phyloP scores from a whole-genome alignment of 2,329 filamentous ascomycete species.

The Sphaerulina vaccinii region DNA sequence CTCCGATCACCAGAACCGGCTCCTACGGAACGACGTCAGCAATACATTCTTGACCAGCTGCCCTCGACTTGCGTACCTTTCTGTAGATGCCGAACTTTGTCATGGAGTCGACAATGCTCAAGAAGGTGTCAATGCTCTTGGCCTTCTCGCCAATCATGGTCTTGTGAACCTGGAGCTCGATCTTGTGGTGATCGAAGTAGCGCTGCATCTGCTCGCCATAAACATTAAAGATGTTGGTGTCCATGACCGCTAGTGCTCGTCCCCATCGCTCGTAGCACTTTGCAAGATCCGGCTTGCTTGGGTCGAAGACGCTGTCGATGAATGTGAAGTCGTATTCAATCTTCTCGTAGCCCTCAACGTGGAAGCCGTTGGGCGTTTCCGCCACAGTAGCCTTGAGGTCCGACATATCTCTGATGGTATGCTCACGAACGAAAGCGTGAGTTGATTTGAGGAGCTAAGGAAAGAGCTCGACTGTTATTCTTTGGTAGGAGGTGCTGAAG shows the following conservation, averaged over 20 bases:
- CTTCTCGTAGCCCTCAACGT: conserved; percentile 72
- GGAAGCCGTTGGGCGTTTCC: conserved; percentile 64
- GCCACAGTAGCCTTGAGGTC: conserved; percentile 66
- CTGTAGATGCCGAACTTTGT: conserved; percentile 66
- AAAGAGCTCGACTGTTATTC: conserved; percentile 17
- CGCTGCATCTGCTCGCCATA: conserved; percentile 65
- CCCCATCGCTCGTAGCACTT: conserved; percentile 65
- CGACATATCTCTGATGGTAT: conserved; percentile 57
- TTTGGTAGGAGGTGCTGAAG: conserved; percentile 2
- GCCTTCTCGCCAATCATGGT: conserved; percentile 74
- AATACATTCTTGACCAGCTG: conserved; percentile 34
- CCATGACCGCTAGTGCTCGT: conserved; percentile 66
- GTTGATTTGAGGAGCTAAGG: conserved; percentile 10
- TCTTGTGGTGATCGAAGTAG: conserved; percentile 65
- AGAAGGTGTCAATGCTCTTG: conserved; percentile 68
- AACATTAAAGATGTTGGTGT: conserved; percentile 67
- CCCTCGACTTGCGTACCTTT: no score
- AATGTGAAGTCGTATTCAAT: conserved; percentile 75
- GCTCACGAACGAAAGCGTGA: conserved; percentile 11
- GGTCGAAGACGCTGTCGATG: conserved; percentile 66
- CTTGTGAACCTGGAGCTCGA: conserved; percentile 65
- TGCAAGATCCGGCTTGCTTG: conserved; percentile 60
- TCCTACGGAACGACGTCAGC: conserved; percentile 45
- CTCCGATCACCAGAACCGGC: conserved; percentile 65
- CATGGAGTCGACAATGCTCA: conserved; percentile 71